Evolutionary conservation across 768 basidiomycete genomes (phyloP), one percentile per base, ranked within the genome.

Genomic region (Grammothele lineata): DNA sequence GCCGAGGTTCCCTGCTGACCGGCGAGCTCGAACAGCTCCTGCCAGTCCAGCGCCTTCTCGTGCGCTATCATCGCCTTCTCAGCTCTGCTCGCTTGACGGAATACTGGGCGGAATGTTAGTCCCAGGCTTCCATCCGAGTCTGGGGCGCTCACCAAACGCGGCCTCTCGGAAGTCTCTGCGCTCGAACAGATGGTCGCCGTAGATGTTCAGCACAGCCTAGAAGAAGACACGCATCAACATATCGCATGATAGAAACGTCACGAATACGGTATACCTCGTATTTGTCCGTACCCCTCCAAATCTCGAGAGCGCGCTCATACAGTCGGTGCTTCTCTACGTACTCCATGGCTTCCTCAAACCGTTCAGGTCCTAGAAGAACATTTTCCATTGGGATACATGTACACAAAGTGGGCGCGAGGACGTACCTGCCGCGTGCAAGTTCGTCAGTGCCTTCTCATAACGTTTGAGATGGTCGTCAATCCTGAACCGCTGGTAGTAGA

Each of bases 381-480:
- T 14, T 23, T 4, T 18, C 26, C 7, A 25, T 10, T 21, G 17
- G 21, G 32, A 30, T 3, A 11, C 18, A 11, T 32, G 27, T 8
- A 17, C 8, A 22, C 5, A 22, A 6, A 5, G 7, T 30, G 5
- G 11, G 3, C 12, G 15, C 10, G 27, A 56, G 57, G 37, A 60
- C 62, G 35, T 47, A 83, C 92, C 94, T 34, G 90, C 87, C 12
- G 78, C 70, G 47, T 75, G 73, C 9, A 99, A 72, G 62, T 92
- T 85, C 36, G 61, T 64, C 44, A 99, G 66, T 3, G 95, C 95
- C 45, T 76, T 85, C 40, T 75, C 72, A 55, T 87, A 68, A 25
- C 90, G 78, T 61, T 80, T 81, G 33, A 98, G 76, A 62, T 97
- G 83, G 59, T 97, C 92, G 59, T 99, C 94, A 48, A 99, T 98